Evolutionary conservation across 352 stramenopile species (phyloP).

Genomic region (Aphanomyces stellatus): DNA sequence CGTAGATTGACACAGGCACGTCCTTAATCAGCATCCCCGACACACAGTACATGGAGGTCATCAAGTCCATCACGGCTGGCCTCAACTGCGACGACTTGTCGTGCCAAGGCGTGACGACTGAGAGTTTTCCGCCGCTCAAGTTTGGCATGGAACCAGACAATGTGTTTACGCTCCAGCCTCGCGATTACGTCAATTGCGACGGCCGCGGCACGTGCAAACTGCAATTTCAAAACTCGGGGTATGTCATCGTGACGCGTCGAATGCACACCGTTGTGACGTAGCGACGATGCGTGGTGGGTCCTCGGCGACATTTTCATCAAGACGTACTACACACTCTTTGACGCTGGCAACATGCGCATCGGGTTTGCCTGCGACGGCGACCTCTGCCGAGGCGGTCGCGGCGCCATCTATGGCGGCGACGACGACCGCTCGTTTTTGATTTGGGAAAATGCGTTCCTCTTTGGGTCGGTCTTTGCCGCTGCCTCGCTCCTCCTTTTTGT

Average conservation of each 20-base stretch:
- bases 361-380: conserved; percentile 81
- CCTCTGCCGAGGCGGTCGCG: conserved; percentile 60
- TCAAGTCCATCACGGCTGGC: conserved; percentile 46
- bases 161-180: conserved; percentile 66
- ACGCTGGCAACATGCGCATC: conserved; percentile 79
- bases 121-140: conserved; percentile 55
- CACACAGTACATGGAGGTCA: conserved; percentile 49
- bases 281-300: conserved; percentile 76
- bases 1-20: conserved; percentile 65
- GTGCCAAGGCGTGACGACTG: conserved; percentile 40
- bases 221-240: conserved; percentile 50
- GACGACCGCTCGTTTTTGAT: conserved; percentile 29
- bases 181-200: conserved; percentile 73
- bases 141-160: conserved; percentile 83
- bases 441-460: conserved; percentile 57
- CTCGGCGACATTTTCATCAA: conserved; percentile 86
- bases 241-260: not conserved
- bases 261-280: not conserved
- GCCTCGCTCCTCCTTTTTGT: conserved; percentile 74
- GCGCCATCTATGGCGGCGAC: conserved; percentile 44
- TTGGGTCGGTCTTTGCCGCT: conserved; percentile 59
- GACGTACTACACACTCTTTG: conserved; percentile 89
- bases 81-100: conserved; percentile 59
- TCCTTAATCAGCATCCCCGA: conserved; percentile 80
- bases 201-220: conserved; percentile 65